A percentile compares a stretch with the other conserved stretches of the same genome.
Evolutionary conservation across 495 filamentous ascomycete species (phyloP).

Genomic region (Thermochaetoides thermophila): DNA sequence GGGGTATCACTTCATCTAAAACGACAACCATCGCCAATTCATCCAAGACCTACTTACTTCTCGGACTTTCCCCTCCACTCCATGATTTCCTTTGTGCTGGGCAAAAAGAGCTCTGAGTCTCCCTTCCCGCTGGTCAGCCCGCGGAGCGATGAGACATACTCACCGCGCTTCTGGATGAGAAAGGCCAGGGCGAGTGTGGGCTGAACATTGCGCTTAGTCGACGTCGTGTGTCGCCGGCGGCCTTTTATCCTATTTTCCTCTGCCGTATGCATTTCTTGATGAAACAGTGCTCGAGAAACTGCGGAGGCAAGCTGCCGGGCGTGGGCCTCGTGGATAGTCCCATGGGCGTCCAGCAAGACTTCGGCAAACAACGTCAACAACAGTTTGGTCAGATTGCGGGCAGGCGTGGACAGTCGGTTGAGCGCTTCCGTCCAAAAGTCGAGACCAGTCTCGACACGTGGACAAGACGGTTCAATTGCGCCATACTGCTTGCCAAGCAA

Average conservation of each 20-base stretch:
- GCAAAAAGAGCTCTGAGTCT: constrained; percentile 12
- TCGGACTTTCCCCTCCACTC: constrained; percentile 15
- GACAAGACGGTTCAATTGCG: constrained; percentile 13
- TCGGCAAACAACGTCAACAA: constrained; percentile 16
- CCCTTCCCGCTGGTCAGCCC: too few relatives aligned
- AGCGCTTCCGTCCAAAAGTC: constrained; percentile 21
- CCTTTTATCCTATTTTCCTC: neutral
- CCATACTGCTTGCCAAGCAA: constrained; percentile 15
- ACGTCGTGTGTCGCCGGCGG: neutral
- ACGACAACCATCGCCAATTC: neutral
- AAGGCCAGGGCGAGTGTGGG: constrained; percentile 19
- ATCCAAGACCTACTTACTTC: neutral
- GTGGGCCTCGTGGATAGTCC: constrained; percentile 8
- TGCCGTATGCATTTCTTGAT: constrained; percentile 4
- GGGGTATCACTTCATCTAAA: constrained; percentile 1
- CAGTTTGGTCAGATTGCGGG: constrained; percentile 16
- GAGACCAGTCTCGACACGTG: constrained; percentile 14
- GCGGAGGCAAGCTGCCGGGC: constrained; percentile 13
- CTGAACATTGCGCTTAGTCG: constrained; percentile 8
- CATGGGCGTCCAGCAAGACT: constrained; percentile 4
- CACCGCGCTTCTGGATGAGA: constrained; percentile 16
- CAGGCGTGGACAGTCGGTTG: constrained; percentile 14
- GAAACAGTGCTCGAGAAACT: constrained; percentile 16
- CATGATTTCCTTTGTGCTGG: constrained; percentile 19
- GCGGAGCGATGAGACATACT: constrained; percentile 9